Evolutionary conservation across 2,329 filamentous ascomycete species (phyloP).

Genomic region (Pleomassaria siparia): DNA sequence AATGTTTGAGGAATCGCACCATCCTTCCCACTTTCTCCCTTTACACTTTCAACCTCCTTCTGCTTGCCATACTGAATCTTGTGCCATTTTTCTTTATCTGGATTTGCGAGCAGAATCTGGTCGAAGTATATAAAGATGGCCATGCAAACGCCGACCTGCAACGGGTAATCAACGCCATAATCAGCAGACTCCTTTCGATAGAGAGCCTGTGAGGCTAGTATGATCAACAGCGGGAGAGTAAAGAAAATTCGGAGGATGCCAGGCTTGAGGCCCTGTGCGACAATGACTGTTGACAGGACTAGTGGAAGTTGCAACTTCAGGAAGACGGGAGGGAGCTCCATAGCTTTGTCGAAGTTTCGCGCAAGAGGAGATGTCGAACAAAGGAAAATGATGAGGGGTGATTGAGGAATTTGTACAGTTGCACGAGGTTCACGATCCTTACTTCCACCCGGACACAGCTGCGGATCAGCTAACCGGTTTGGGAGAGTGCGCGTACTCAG

Average conservation of each 20-base stretch:
- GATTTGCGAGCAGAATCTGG: conserved; percentile 21
- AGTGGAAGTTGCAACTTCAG: conserved; percentile 7
- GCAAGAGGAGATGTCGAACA: too few relatives aligned
- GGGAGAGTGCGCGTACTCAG: too few relatives aligned
- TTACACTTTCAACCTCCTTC: neutral
- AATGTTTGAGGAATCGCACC: conserved; percentile 10
- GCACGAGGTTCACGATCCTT: too few relatives aligned
- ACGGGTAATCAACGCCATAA: conserved; percentile 19
- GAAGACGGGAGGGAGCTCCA: conserved; percentile 11
- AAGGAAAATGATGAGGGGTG: too few relatives aligned
- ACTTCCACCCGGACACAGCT: too few relatives aligned
- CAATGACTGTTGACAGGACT: conserved; percentile 4
- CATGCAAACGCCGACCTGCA: conserved; percentile 7
- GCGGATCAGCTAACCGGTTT: too few relatives aligned
- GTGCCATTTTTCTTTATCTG: conserved; percentile 28
- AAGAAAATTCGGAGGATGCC: conserved; percentile 2
- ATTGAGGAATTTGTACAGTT: too few relatives aligned
- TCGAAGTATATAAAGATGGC: conserved; percentile 21
- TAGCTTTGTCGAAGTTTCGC: too few relatives aligned
- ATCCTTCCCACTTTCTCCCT: neutral
- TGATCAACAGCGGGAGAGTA: conserved; percentile 15
- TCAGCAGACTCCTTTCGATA: conserved; percentile 12
- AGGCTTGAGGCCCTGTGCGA: conserved; percentile 8
- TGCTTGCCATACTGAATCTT: conserved; percentile 17
- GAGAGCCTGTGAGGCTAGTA: conserved; percentile 21